Evolutionary conservation across 768 basidiomycete species (phyloP).

Genomic region (Rhodotorula babjevae): DNA sequence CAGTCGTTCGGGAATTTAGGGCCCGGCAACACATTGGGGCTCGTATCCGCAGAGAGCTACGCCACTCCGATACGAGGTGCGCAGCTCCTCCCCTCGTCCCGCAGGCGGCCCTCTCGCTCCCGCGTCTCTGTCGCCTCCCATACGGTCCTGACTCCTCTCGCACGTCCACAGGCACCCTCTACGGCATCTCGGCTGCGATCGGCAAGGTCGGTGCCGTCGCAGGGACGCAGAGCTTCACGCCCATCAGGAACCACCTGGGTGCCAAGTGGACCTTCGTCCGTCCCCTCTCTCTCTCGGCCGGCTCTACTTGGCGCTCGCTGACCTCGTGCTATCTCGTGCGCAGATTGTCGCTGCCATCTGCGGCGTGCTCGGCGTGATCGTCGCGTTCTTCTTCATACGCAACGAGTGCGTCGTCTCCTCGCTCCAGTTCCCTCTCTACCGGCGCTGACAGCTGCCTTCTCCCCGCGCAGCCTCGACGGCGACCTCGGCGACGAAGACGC

Average conservation of each 20-base stretch:
- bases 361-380: constrained; percentile 59
- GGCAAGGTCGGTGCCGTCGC: constrained; percentile 69
- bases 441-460: constrained; percentile 42
- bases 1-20: constrained; percentile 18
- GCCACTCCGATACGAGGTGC: constrained; percentile 63
- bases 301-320: constrained; percentile 1
- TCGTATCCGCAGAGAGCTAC: constrained; percentile 52
- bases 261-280: constrained; percentile 51
- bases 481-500: constrained; percentile 65
- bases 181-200: constrained; percentile 63
- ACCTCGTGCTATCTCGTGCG: neutral
- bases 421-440: constrained; percentile 49
- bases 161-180: constrained; percentile 41
- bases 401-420: constrained; percentile 46
- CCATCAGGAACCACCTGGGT: constrained; percentile 64
- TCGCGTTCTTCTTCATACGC: constrained; percentile 65
- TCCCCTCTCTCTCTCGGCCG: neutral
- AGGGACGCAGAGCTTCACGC: constrained; percentile 60
- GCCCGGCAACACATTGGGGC: constrained; percentile 61
- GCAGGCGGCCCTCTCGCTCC: no score
- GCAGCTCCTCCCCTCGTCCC: constrained; percentile 44
- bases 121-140: neutral
- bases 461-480: constrained; percentile 40
- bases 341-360: constrained; percentile 63
- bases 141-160: neutral